Evolutionary conservation across 306 rosid species (phyloP), one percentile per base, ranked within the genome.

Genomic region (Hylodesmum podocarpum): DNA sequence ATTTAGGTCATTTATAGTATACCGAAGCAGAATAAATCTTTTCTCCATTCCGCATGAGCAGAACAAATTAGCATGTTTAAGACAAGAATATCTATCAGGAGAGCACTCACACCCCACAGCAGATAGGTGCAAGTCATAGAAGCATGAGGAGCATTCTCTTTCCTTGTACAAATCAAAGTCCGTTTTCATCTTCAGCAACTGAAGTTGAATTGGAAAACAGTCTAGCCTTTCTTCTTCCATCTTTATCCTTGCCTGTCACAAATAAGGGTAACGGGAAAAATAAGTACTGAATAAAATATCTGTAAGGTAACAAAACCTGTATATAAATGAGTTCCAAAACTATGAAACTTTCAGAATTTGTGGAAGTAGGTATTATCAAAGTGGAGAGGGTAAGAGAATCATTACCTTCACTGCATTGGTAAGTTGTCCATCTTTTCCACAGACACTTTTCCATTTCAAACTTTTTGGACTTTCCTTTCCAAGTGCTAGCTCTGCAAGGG

Each of bases 61-160:
- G 72, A 94, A 73, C 24, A 36, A 78, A 57, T 76, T 86, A 74
- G 89, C 82, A 76, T 94, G 97, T 70, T 80, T 85, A 63, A 94
- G 93, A 76, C 98, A 94, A 76, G 98, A 90, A 80, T 78, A 94
- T 72, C 73, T 82, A 50, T 86, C 85, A 13, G 89, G 97, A 43
- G 98, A 91, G 83, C 97, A 94, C 75, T 85, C 77, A 81, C 98
- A 91, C 64, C 93, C 80, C 13, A 83, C 81, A 19, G 94, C 96
- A 72, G 96, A 91, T 70, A 91, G 79, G 79, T 94, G 90, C 72
- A 94, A 85, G 85, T 94, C 98, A 66, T 91, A 94, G 84, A 86
- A 91, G 88, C 98, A 94, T 70, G 88, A 81, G 80, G 77, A 90
- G 49, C 98, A 94, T 74, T 94, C 98, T 88, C 96, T 91, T 77